Evolutionary conservation across 352 stramenopile species (phyloP).

Genomic region (Phytopythium kandeliae): DNA sequence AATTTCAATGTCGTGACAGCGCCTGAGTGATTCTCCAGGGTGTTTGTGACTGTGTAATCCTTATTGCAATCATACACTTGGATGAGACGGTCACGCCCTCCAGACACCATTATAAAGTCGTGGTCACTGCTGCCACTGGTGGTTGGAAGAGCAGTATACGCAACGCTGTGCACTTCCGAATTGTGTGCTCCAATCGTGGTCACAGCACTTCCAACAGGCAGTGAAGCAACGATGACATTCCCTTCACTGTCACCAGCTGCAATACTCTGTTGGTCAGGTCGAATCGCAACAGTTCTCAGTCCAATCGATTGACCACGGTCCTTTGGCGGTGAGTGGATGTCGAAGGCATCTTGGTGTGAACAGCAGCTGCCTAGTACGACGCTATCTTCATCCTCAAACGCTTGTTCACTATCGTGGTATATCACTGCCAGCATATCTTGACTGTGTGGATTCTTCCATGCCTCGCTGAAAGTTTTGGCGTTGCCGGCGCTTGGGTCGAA

Average conservation of each 20-base stretch:
- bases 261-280: slow-evolving; percentile 55
- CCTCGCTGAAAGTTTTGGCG: slow-evolving; percentile 12
- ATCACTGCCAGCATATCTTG: slow-evolving; percentile 67
- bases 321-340: slow-evolving; percentile 39
- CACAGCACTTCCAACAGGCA: slow-evolving; percentile 25
- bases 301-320: slow-evolving; percentile 32
- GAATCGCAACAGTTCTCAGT: slow-evolving; percentile 36
- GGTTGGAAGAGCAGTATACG: slow-evolving; percentile 25
- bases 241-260: slow-evolving; percentile 68
- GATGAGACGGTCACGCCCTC: slow-evolving; percentile 71
- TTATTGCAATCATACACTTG: slow-evolving; percentile 71
- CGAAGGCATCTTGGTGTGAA: slow-evolving; percentile 23
- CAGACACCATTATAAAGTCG: slow-evolving; percentile 54
- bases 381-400: slow-evolving; percentile 36
- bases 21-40: slow-evolving; percentile 75
- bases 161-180: slow-evolving; percentile 69
- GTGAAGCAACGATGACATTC: slow-evolving; percentile 45
- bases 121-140: background rate
- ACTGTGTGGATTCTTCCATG: slow-evolving; percentile 65
- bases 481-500: slow-evolving; percentile 12
- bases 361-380: slow-evolving; percentile 57
- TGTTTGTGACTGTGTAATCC: slow-evolving; percentile 26
- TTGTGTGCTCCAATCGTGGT: slow-evolving; percentile 51
- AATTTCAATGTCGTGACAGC: slow-evolving; percentile 66
- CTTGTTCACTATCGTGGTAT: slow-evolving; percentile 42